Conservation (phyloP, 768 basidiomycete genomes). For the Podaxis sp. region DNA sequence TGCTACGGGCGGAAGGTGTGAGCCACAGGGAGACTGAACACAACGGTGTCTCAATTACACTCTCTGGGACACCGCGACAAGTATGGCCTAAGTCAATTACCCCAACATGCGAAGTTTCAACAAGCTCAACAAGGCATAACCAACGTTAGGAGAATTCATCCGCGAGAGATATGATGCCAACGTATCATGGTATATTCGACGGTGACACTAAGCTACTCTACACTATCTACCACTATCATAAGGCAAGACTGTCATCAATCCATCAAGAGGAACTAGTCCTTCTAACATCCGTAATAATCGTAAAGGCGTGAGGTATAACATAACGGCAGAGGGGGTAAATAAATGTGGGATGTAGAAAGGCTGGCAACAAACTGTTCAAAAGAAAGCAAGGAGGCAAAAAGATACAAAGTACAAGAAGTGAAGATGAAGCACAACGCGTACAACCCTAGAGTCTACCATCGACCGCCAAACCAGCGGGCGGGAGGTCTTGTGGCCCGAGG, state of each 20-base stretch:
- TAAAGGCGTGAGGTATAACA: slow-evolving; percentile 7
- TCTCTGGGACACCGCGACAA: too few relatives aligned
- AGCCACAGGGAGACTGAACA: too few relatives aligned
- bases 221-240: slow-evolving; percentile 36
- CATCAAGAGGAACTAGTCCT: slow-evolving; percentile 16
- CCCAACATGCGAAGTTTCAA: too few relatives aligned
- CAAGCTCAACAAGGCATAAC: not conserved
- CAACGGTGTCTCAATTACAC: too few relatives aligned
- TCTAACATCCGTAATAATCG: slow-evolving; percentile 14
- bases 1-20: too few relatives aligned
- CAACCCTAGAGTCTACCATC: slow-evolving; percentile 44
- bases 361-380: not conserved
- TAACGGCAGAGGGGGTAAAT: not conserved
- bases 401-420: slow-evolving; percentile 24
- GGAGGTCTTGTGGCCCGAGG: slow-evolving; percentile 40
- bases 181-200: slow-evolving; percentile 12
- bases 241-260: slow-evolving; percentile 17
- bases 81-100: too few relatives aligned
- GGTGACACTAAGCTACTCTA: slow-evolving; percentile 30
- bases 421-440: slow-evolving; percentile 20
- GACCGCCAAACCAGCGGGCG: slow-evolving; percentile 57
- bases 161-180: not conserved
- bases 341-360: slow-evolving; percentile 1
- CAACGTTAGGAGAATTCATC: not conserved
- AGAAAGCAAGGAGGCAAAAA: slow-evolving; percentile 16